Conservation (phyloP, 73 alveolate genomes). For the Diophrys sp. region DNA sequence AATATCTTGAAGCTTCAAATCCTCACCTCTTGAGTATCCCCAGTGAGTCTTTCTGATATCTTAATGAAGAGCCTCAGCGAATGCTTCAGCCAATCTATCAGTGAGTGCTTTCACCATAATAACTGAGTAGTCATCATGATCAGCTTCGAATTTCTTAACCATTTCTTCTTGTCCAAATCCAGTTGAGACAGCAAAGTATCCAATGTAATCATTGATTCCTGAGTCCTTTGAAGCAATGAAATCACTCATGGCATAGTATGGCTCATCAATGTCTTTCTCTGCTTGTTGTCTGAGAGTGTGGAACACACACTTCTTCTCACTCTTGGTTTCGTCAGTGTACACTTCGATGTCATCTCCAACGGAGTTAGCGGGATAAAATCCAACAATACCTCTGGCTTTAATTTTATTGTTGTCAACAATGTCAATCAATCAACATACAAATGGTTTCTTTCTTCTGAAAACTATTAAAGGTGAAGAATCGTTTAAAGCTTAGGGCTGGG, state of each 20-base stretch:
- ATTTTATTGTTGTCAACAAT: constrained; percentile 36
- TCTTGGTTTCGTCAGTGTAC: constrained; percentile 19
- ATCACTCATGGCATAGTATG: constrained; percentile 65
- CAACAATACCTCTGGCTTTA: constrained; percentile 59
- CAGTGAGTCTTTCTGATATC: constrained; percentile 69
- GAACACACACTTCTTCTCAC: constrained; percentile 12
- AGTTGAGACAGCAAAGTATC: constrained; percentile 83
- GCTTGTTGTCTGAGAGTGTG: constrained; percentile 62
- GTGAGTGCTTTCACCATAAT: constrained; percentile 80
- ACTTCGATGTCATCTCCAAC: constrained; percentile 85
- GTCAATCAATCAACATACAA: too few species aligned
- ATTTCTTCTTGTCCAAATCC: constrained; percentile 80
- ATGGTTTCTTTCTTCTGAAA: too few species aligned
- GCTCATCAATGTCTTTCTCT: constrained; percentile 65
- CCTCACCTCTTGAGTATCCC: constrained; percentile 73
- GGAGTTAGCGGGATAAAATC: constrained; percentile 70
- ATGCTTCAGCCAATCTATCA: constrained; percentile 91
- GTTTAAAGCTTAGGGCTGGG: too few species aligned
- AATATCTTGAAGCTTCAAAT: constrained; percentile 61
- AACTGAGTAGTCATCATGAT: constrained; percentile 64
- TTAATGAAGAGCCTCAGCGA: constrained; percentile 81
- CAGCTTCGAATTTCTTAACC: constrained; percentile 59
- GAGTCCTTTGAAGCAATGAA: constrained; percentile 71
- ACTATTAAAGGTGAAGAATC: too few species aligned
- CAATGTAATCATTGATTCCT: constrained; percentile 66